phyloP scores from a whole-genome alignment of 306 rosid species.

The Cicer pinnatifidum region DNA sequence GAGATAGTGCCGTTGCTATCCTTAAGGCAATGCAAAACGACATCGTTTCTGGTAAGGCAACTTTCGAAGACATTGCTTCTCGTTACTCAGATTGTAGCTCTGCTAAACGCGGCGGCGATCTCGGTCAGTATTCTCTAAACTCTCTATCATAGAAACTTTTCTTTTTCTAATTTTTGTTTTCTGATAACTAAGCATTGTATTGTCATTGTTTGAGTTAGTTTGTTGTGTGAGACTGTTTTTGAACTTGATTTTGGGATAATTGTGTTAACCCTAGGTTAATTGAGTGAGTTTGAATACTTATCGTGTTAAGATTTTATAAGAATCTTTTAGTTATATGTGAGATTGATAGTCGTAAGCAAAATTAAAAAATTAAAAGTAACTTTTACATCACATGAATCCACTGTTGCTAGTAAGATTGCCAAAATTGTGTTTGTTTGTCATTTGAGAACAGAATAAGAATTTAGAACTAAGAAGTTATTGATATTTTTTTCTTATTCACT shows the following conservation, averaged over 20 bases:
- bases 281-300: background rate
- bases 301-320: background rate
- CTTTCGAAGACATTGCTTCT: constrained; percentile 75
- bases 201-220: background rate
- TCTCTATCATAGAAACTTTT: background rate
- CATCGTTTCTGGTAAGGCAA: constrained; percentile 76
- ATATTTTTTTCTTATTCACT: background rate
- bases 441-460: background rate
- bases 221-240: background rate
- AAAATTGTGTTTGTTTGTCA: background rate
- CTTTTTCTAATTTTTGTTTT: background rate
- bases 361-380: background rate
- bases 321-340: background rate
- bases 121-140: constrained; percentile 64
- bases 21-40: constrained; percentile 70
- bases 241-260: background rate
- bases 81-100: constrained; percentile 92
- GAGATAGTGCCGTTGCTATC: constrained; percentile 74
- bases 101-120: constrained; percentile 98
- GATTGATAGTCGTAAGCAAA: background rate
- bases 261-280: constrained; percentile 16
- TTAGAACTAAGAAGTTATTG: constrained; percentile 5
- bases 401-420: constrained; percentile 3
- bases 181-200: background rate
- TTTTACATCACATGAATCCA: background rate